A percentile compares a stretch with the other conserved stretches of the same genome.
Evolutionary conservation across 139 green algal genomes (phyloP).

Genomic region (Chlamydomonas sp.): DNA sequence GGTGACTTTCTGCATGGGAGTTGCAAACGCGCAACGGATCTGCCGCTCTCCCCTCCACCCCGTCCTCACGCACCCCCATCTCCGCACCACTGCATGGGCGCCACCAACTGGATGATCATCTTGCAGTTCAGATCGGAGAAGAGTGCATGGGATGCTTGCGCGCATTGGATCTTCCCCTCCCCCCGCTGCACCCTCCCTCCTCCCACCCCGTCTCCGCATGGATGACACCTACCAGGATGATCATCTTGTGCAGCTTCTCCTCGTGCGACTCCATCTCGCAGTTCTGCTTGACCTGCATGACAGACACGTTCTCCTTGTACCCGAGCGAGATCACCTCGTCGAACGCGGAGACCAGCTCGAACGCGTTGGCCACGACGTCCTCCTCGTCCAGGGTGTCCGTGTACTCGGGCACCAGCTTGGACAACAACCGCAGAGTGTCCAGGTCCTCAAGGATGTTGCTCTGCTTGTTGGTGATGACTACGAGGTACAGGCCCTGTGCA

Average conservation of each 20-base stretch:
- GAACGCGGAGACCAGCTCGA: constrained; percentile 99
- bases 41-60: no score
- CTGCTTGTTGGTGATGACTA: constrained; percentile 96
- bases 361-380: constrained; percentile 61
- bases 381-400: constrained; percentile 76
- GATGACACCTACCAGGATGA: constrained; percentile 66
- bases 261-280: constrained; percentile 97
- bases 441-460: constrained; percentile 99
- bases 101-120: no score
- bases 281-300: constrained; percentile 85
- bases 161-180: no score
- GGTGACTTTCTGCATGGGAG: no score
- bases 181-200: no score
- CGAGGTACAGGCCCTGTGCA: constrained; percentile 76
- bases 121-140: no score
- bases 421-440: constrained; percentile 92
- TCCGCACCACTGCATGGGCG: no score
- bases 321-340: constrained; percentile 95
- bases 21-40: no score
- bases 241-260: constrained; percentile 99
- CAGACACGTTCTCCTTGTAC: constrained; percentile 84
- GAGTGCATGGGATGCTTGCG: no score
- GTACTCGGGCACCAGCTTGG: constrained; percentile 92
- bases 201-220: no score
- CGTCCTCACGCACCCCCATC: no score